Percentiles rank a stretch among this genome's conserved stretches.
These are phyloP conservation scores for Fusarium odoratissimum DNA, from an alignment of 2,329 filamentous ascomycete genomes.

Conservation along the genomic window DNA sequence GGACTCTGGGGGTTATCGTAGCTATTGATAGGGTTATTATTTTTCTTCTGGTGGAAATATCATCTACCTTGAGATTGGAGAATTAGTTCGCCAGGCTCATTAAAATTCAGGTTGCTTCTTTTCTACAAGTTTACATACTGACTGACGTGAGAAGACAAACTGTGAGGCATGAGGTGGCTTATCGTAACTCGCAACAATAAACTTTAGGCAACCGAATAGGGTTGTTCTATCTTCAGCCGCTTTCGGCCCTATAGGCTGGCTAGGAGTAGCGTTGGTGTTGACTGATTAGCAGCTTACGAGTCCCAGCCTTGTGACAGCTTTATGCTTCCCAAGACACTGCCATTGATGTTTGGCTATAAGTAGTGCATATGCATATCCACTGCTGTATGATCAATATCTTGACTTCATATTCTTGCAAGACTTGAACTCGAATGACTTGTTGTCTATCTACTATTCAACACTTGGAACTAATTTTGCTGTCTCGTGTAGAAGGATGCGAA, in stretches of 20 bases:
- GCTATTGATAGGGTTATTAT: fast-evolving
- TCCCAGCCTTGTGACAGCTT: background rate
- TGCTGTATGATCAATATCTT: fast-evolving
- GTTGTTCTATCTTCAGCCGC: no score
- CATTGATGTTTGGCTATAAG: background rate
- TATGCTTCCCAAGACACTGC: fast-evolving
- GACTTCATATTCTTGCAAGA: fast-evolving
- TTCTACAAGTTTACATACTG: fast-evolving
- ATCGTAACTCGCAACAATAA: background rate
- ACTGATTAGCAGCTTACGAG: background rate
- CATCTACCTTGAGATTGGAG: fast-evolving
- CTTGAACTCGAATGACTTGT: fast-evolving
- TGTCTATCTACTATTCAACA: background rate
- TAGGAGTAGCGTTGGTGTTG: background rate
- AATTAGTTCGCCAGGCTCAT: background rate
- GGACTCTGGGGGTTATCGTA: background rate
- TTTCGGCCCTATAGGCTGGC: background rate
- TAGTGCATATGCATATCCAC: fast-evolving
- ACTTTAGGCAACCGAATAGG: background rate
- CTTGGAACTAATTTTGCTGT: no score
- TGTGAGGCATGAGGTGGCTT: background rate
- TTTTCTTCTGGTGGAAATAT: fast-evolving
- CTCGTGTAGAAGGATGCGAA: background rate
- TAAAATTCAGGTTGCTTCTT: fast-evolving
- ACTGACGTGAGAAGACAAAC: fast-evolving